Evolutionary conservation across 768 basidiomycete genomes (phyloP).

Genomic region (Xerocomellus amylosporus): DNA sequence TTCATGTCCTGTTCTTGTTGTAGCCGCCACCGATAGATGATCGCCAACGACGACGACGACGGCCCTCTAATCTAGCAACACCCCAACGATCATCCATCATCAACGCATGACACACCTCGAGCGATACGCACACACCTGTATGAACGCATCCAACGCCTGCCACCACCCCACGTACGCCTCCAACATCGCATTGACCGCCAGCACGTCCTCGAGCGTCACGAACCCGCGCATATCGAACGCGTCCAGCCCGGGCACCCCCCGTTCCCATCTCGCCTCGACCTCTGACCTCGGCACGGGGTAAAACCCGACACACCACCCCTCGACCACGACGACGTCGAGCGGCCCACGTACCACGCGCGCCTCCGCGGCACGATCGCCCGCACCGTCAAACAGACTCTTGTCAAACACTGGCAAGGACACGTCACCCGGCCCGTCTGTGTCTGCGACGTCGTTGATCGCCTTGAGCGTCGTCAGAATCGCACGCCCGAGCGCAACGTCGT

Average conservation of each 20-base stretch:
- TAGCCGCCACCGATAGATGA: conserved; percentile 84
- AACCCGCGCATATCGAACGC: conserved; percentile 36
- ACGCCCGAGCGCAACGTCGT: conserved; percentile 71
- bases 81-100: neutral
- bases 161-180: conserved; percentile 64
- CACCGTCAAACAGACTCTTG: conserved; percentile 75
- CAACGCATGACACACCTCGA: neutral
- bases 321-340: conserved; percentile 82
- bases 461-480: conserved; percentile 50
- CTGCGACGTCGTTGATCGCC: conserved; percentile 31
- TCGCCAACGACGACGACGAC: conserved; percentile 36
- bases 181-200: conserved; percentile 62
- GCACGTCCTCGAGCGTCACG: conserved; percentile 50
- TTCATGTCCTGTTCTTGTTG: conserved; percentile 94
- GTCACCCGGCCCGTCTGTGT: neutral
- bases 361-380: conserved; percentile 73
- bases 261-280: conserved; percentile 53
- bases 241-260: conserved; percentile 23
- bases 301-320: conserved; percentile 97
- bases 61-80: conserved; percentile 38
- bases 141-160: conserved; percentile 65
- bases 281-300: conserved; percentile 52
- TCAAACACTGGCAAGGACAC: conserved; percentile 79
- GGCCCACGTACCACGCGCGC: conserved; percentile 44
- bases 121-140: conserved; percentile 48